Evolutionary conservation across 2,329 filamentous ascomycete species (phyloP), one percentile per base, ranked within the genome.

Genomic region (Fusarium domesticum): DNA sequence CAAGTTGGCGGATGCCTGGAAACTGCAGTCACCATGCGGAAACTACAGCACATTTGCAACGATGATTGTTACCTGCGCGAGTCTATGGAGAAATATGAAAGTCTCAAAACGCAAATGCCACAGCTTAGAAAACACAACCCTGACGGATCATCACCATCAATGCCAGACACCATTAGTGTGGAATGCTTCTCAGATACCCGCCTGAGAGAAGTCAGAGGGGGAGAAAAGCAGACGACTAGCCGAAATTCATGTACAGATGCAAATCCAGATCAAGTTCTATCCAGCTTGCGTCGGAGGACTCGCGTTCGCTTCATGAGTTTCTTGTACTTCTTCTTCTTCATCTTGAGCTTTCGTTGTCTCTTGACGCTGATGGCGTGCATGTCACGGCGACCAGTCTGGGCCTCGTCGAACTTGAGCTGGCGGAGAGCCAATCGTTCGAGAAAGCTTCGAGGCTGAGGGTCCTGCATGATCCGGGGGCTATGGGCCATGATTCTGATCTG

Each of bases 241-340:
- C 42, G 43, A 18, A 37, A 43, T 55, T 50, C 61, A 60, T 61
- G 51, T 60, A 62, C 56, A 60, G 32, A 41, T 47, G 43, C 45
- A 36, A 48, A 35, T 34, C 32, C 23, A 32, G 17, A 35, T 49
- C 74, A 81, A 53, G 79, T 73, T 63, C 83, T 80, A 61, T 87
- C 89, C 61, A 93, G 75, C 75, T 91, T 95, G 65, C 90, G 83
- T 65, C 92, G 85, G 74, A 90, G 70, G 66, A 89, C 92, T 67
- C 92, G 83, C 63, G 92, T 96, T 70, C 83, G 81, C 77, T 86
- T 88, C 87, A 96, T 90, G 58, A 97, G 76, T 82, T 98, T 98
- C 90, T 96, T 97, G 72, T 96, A 96, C 84, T 98, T 98, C 81
- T 97, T 92, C 82, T 97, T 98, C 87, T 98, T 98, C 91, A 98